Base-by-base conservation (phyloP, 257 asterid species). In the Penstemon newberryi region DNA sequence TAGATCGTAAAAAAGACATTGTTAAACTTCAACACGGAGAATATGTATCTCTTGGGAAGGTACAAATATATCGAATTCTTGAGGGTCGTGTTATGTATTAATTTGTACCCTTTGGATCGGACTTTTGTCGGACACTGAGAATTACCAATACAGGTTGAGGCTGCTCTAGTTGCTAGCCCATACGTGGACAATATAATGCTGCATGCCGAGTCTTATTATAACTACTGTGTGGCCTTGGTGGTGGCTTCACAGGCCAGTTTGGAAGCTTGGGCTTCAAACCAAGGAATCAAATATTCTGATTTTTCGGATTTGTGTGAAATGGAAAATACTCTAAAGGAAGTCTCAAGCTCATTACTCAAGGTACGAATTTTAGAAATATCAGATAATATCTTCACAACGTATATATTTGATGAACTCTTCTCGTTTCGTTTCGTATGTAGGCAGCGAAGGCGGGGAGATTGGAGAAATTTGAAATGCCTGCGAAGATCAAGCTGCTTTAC, bases 1-100 rank as follows among this genome's bases (percentile, higher is more conserved):
- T 94, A 43, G 99, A 94, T 72, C 99, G 96, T 60, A 94, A 85
- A 79, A 94, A 94, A 82, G 99, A 91, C 74, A 94, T 91, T 8
- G 96, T 91, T 15, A 94, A 94, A 72, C 96, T 94, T 75, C 97
- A 90, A 82, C 99, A 94, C 38, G 99, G 97, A 59, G 99, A 94
- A 78, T 94, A 94, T 64, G 99, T 94, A 38, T 94, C 99, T 42
- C 81, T 94, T 33, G 97, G 99, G 51, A 94, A 91, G 99, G 99
- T 87, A 76, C 15, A 60, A 12, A 40, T 13, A 33, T 19, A 25
- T 15, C 40, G 50, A 51, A 11, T 33, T 41, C 53, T 3, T 5
- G 56, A 61, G 33, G 49, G 19, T 56, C 3, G 18, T n/a, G 8
- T 36, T 44, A 45, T 13, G 8, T 40, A 54, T 38, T 41, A 9